These are phyloP conservation scores for Avena eriantha DNA, from an alignment of 176 grass and related monocot species.

Conservation along the genomic window DNA sequence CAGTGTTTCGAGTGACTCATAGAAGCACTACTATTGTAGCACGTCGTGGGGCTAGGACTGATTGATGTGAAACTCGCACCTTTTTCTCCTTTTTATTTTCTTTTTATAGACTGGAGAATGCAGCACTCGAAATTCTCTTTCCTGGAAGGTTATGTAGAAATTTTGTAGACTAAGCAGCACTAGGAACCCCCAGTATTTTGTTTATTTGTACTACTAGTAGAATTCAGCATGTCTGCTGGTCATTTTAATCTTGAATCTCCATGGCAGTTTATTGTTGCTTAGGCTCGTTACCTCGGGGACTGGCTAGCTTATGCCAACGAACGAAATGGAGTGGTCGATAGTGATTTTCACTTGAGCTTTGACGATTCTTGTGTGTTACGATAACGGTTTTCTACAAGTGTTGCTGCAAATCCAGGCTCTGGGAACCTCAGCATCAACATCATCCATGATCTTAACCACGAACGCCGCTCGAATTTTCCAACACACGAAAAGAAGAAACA, in stretches of 20 bases:
- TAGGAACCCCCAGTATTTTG: constrained; percentile 10
- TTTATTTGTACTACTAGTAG: background rate
- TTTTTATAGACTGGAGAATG: background rate
- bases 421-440: constrained; percentile 24
- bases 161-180: constrained; percentile 6
- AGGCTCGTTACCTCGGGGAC: background rate
- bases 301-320: too few species aligned
- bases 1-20: constrained; percentile 46
- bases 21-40: constrained; percentile 43
- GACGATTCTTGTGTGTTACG: background rate
- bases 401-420: background rate
- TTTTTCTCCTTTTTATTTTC: background rate
- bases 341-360: background rate
- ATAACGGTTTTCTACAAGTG: background rate
- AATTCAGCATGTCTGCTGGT: background rate
- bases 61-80: constrained; percentile 25
- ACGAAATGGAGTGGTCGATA: too few species aligned
- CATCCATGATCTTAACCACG: constrained; percentile 3
- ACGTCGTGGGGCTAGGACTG: constrained; percentile 38
- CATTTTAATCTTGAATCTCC: background rate
- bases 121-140: background rate
- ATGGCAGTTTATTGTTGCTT: background rate
- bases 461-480: constrained; percentile 30
- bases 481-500: constrained; percentile 20
- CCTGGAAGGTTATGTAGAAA: background rate